Percentiles rank a stretch among this genome's conserved stretches.
These are phyloP conservation scores for Gynostemma pentaphyllum DNA, from an alignment of 306 rosid species.

Conservation along the genomic window DNA sequence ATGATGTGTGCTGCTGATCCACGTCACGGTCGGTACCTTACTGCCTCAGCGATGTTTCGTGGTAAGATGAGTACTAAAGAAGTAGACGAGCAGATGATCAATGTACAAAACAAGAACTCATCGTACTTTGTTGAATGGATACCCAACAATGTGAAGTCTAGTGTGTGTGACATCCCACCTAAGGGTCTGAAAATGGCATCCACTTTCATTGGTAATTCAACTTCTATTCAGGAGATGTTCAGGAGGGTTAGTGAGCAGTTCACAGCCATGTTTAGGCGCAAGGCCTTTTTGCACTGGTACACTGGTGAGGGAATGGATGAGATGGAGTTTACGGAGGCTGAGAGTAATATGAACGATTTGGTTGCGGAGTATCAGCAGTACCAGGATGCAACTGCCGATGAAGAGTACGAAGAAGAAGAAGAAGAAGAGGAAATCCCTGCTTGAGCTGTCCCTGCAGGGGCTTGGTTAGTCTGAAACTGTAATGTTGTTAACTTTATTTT, in stretches of 20 bases:
- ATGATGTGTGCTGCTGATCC: conserved; percentile 91
- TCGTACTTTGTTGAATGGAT: conserved; percentile 83
- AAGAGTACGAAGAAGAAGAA: conserved; percentile 38
- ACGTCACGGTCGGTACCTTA: conserved; percentile 73
- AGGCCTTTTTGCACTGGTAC: conserved; percentile 71
- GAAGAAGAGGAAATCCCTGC: conserved; percentile 46
- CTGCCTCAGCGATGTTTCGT: conserved; percentile 85
- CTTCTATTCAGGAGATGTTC: conserved; percentile 83
- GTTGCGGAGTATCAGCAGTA: conserved; percentile 90
- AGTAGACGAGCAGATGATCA: conserved; percentile 79
- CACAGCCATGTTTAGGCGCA: conserved; percentile 85
- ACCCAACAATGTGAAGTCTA: conserved; percentile 76
- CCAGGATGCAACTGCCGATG: conserved; percentile 63
- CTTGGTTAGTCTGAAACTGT: conserved; percentile 13
- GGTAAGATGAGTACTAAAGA: conserved; percentile 92
- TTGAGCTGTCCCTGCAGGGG: conserved; percentile 18
- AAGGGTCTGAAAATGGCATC: conserved; percentile 67
- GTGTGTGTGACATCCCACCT: conserved; percentile 82
- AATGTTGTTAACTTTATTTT: neutral
- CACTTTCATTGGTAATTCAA: conserved; percentile 69
- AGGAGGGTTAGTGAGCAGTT: conserved; percentile 90
- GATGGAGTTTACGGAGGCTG: conserved; percentile 91
- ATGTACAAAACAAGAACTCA: conserved; percentile 80
- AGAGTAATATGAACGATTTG: conserved; percentile 80
- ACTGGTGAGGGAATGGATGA: conserved; percentile 93